phyloP scores from a whole-genome alignment of 1,284 basidiomycete species.

The Puccinia polysora region DNA sequence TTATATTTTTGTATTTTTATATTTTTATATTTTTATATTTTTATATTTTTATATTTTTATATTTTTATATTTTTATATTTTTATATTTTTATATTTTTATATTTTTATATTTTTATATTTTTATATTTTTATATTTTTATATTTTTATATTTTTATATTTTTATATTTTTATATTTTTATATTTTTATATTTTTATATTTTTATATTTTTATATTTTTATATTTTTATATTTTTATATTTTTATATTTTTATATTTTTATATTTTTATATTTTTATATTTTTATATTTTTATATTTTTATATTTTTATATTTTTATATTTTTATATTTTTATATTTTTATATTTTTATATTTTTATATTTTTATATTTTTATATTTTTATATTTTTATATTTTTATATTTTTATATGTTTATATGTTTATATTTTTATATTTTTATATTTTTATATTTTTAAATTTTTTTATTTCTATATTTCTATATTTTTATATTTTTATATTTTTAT shows the following conservation, averaged over 20 bases:
- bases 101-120: slow-evolving; percentile 9
- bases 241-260: not conserved
- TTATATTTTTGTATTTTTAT: slow-evolving; percentile 4
- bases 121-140: too few species aligned
- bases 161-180: not conserved
- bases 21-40: slow-evolving; percentile 14
- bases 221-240: not conserved
- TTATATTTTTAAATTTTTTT: too few species aligned
- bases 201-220: not conserved
- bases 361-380: slow-evolving; percentile 1
- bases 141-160: slow-evolving; percentile 3
- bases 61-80: slow-evolving; percentile 15
- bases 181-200: not conserved
- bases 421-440: slow-evolving; percentile 12
- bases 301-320: not conserved
- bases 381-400: slow-evolving; percentile 13
- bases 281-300: not conserved
- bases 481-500: too few species aligned
- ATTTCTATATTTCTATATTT: too few species aligned
- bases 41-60: slow-evolving; percentile 12
- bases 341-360: not conserved
- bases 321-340: not conserved
- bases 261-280: not conserved
- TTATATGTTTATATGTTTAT: too few species aligned
- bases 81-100: slow-evolving; percentile 12